A percentile compares a stretch with the other conserved stretches of the same genome.
Conservation (phyloP, 139 green algal genomes). For the Desmodesmus armatus region DNA sequence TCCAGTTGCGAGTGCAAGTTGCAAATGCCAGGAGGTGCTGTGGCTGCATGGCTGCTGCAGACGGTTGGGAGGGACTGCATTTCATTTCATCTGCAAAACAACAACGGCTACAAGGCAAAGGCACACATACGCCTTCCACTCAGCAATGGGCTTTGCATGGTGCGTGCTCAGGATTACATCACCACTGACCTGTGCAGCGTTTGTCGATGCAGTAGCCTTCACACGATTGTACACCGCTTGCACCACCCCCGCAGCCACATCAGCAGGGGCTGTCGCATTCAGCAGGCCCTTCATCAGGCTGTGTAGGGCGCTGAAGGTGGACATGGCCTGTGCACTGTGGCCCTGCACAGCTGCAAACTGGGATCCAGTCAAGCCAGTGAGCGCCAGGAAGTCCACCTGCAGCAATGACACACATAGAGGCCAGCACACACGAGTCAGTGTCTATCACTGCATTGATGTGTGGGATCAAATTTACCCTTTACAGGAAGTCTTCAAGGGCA, state of each 20-base stretch:
- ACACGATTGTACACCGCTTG: background rate
- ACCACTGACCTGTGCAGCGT: too few relatives aligned
- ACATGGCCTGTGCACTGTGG: background rate
- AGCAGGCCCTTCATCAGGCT: conserved; percentile 18
- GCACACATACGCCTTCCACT: background rate
- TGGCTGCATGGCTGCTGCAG: too few relatives aligned
- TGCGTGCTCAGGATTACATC: too few relatives aligned
- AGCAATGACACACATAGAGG: background rate
- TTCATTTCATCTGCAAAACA: too few relatives aligned
- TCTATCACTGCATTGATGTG: too few relatives aligned
- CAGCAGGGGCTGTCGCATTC: background rate
- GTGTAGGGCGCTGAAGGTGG: background rate
- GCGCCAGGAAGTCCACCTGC: conserved; percentile 29
- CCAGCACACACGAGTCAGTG: too few relatives aligned
- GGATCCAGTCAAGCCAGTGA: background rate
- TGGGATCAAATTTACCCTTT: too few relatives aligned
- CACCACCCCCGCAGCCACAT: conserved; percentile 16
- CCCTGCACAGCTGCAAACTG: conserved; percentile 21
- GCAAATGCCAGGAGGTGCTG: too few relatives aligned
- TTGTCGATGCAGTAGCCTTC: background rate
- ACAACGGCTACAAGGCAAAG: conserved; percentile 9
- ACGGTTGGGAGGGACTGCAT: too few relatives aligned
- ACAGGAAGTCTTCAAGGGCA: too few relatives aligned
- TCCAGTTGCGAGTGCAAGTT: too few relatives aligned
- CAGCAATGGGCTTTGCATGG: background rate